Evolutionary conservation across 2,329 filamentous ascomycete genomes (phyloP), one percentile per base, ranked within the genome.

Genomic region (Periconia macrospinosa): DNA sequence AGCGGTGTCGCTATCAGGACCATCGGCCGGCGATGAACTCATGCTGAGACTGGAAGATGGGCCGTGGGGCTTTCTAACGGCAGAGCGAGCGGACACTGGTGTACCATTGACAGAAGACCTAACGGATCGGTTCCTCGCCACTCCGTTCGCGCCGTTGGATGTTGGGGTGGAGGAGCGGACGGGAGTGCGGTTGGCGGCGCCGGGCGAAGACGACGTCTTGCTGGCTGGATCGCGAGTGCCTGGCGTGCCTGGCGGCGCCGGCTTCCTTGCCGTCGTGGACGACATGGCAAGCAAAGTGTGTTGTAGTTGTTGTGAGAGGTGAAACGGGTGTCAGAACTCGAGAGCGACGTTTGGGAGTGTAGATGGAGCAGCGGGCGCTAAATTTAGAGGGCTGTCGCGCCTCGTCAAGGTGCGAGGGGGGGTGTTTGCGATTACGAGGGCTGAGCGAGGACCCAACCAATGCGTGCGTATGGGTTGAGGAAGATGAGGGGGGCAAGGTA

Each of bases 31-130:
- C 62, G 67, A 68, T 52, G 67, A 60, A 58, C 58, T 65, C 50
- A 61, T 68, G 63, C 69, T 69, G 40, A 73, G 64, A 42, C 56
- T 65, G 9, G 73, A 76, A 11, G 67, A 49, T 35, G 27, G 48
- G 7, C 65, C 58, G 33, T 65, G 67, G 33, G 72, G 71, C 61
- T 71, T 75, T 54, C 69, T 66, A 41, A 71, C 72, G 11, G 73
- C 63, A 9, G 73, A 66, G 50, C 73, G 71, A 30, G 74, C 73
- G 42, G 74, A 76, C 17, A 75, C 64, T 10, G 74, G 74, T 14
- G 71, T 59, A 40, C 72, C 71, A 49, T 63, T 71, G 9, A 55
- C 53, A 41, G 58, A 56, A 20, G 68, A 68, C n/a, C 71, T 56
- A 19, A 71, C 62, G 7, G 69, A 71, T 47, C 69, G 63, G 30